Conservation (phyloP, 2,329 filamentous ascomycete species). For the Verticillium alfalfae region DNA sequence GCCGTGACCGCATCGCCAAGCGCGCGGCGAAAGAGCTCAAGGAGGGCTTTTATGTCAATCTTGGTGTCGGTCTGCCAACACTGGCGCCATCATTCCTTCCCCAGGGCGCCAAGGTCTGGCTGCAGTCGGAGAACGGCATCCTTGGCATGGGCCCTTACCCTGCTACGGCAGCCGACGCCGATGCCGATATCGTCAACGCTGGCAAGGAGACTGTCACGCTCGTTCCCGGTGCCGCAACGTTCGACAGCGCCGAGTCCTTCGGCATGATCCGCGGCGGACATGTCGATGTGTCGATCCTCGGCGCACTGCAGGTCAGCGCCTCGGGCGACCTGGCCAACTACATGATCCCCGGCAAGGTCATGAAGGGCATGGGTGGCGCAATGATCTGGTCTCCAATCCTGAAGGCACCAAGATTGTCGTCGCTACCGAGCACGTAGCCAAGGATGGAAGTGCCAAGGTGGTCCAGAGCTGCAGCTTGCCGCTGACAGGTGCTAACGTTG, state of each 20-base stretch:
- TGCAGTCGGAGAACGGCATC: constrained; percentile 84
- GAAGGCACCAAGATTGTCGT: constrained; percentile 68
- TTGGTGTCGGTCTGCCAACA: constrained; percentile 81
- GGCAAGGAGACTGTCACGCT: constrained; percentile 85
- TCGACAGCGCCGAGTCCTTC: constrained; percentile 78
- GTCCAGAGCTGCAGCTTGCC: constrained; percentile 59
- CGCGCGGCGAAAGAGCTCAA: constrained; percentile 77
- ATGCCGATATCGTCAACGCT: constrained; percentile 78
- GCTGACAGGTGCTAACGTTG: constrained; percentile 60
- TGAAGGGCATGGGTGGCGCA: constrained; percentile 82
- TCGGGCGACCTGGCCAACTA: constrained; percentile 80
- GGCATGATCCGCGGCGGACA: constrained; percentile 83
- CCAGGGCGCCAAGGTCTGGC: constrained; percentile 64
- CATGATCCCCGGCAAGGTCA: constrained; percentile 83
- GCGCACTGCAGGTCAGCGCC: constrained; percentile 75
- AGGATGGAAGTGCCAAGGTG: constrained; percentile 63
- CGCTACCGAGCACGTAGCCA: constrained; percentile 64
- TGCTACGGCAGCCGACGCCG: constrained; percentile 58
- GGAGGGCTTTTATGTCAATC: constrained; percentile 73
- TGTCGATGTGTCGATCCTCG: constrained; percentile 78
- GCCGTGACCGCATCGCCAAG: constrained; percentile 67
- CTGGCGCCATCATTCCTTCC: constrained; percentile 75
- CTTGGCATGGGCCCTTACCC: constrained; percentile 80
- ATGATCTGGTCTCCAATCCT: constrained; percentile 69
- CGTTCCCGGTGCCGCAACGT: constrained; percentile 68